Evolutionary conservation across 345 rosid genomes (phyloP), one percentile per base, ranked within the genome.

Genomic region (Moringa oleifera): DNA sequence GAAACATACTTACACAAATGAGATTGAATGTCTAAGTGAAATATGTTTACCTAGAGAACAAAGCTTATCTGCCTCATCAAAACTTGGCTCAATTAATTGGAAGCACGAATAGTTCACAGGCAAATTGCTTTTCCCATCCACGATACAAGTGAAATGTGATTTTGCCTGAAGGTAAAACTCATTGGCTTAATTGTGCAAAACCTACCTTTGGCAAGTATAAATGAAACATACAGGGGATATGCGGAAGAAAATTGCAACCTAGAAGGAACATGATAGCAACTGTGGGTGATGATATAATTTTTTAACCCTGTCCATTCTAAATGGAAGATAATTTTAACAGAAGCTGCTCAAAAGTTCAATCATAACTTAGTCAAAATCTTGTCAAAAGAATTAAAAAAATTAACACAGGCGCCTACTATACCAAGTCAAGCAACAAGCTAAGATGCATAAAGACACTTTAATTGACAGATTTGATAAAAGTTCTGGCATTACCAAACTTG

Each of bases 41-140:
- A 37, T 33, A 25, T 33, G 31, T 23, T 68, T 72, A 79, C 80
- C 83, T 17, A 80, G 64, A 62, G 81, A 71, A 64, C 79, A 77
- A 57, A 66, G 78, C 17, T 60, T 70, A 25, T 59, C 51, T 59
- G 37, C 66, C 59, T 80, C 79, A 23, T 75, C 78, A 49, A 71
- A 80, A 61, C 73, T 72, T 1, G 84, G 77, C 52, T 80, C 58
- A 28, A 55, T 20, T 65, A 79, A 68, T 71, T 71, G 73, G 53
- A 75, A 75, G 65, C 73, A 77, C 1, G 83, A 71, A 55, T 57
- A 62, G 50, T 51, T 70, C 36, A 65, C 72, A 37, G 76, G 66
- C 23, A 63, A 21, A 69, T 65, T 77, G 58, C 68, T 59, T 57
- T 56, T 76, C 33, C 70, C 70, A 51, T 65, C 79, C 60, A 69